Percentiles rank a stretch among this genome's conserved stretches.
phyloP scores from a whole-genome alignment of 1,139 yeast genomes.

The Protomyces lactucae-debilis region DNA sequence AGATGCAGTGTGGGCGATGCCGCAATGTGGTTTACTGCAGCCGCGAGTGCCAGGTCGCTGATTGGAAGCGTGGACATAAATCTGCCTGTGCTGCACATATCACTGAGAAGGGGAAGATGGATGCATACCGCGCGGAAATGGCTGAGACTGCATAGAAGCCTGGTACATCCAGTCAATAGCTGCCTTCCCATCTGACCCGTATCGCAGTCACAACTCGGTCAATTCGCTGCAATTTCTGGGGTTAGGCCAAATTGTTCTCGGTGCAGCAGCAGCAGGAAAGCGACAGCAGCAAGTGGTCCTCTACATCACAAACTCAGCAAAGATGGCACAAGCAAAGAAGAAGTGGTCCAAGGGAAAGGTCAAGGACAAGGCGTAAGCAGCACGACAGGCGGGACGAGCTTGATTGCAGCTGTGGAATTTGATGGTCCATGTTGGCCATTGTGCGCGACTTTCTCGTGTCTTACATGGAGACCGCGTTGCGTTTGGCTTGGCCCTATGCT shows the following conservation, averaged over 20 bases:
- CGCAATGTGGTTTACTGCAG: slow-evolving; percentile 6
- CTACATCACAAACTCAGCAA: background rate
- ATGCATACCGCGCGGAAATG: background rate
- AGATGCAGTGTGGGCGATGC: slow-evolving; percentile 13
- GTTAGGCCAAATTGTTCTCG: too few species aligned
- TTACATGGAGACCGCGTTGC: too few species aligned
- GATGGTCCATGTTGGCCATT: too few species aligned
- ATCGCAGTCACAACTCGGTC: too few species aligned
- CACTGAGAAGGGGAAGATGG: background rate
- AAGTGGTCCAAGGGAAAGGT: slow-evolving; percentile 99
- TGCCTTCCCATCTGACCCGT: too few species aligned
- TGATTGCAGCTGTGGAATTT: background rate
- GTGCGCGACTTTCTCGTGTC: too few species aligned
- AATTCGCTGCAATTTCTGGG: too few species aligned
- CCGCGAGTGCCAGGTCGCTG: slow-evolving; percentile 12
- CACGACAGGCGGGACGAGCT: background rate
- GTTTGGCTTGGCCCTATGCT: too few species aligned
- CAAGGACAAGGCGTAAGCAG: slow-evolving; percentile 94
- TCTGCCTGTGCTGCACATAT: background rate
- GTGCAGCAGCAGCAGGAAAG: too few species aligned
- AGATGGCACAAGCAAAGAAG: slow-evolving; percentile 44
- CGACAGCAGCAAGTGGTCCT: too few species aligned
- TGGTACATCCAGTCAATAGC: too few species aligned
- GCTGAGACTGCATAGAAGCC: too few species aligned
- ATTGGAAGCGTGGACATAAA: slow-evolving; percentile 9